Percentiles rank a stretch among this genome's conserved stretches.
These are phyloP conservation scores for Diaporthe helianthi DNA, from an alignment of 2,329 filamentous ascomycete species.

Conservation along the genomic window DNA sequence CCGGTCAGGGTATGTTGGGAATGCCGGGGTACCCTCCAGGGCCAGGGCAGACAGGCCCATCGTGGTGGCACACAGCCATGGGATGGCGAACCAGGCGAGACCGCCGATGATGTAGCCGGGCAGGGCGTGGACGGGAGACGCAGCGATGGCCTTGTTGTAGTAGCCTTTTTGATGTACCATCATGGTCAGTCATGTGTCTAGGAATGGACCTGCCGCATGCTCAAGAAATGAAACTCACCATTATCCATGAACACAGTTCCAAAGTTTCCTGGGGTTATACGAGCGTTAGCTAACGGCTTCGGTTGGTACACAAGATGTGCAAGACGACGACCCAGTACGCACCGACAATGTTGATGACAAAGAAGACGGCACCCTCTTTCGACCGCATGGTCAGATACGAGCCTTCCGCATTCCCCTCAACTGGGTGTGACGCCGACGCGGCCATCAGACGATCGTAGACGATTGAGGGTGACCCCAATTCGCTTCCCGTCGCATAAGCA, in stretches of 20 bases:
- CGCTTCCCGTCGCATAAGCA: conserved; percentile 75
- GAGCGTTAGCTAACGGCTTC: neutral
- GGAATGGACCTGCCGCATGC: neutral
- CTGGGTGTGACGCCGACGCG: conserved; percentile 73
- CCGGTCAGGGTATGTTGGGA: conserved; percentile 75
- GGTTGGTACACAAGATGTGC: neutral
- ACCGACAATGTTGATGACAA: conserved; percentile 85
- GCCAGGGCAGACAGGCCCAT: conserved; percentile 85
- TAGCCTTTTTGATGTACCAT: conserved; percentile 51
- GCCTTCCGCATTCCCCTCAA: conserved; percentile 79
- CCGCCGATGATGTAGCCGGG: conserved; percentile 90
- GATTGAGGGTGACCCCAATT: conserved; percentile 75
- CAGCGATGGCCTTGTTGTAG: conserved; percentile 93
- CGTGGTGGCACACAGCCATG: conserved; percentile 87
- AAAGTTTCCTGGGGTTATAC: conserved; percentile 64
- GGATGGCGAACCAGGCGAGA: conserved; percentile 90
- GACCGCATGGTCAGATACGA: conserved; percentile 89
- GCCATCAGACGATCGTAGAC: conserved; percentile 81
- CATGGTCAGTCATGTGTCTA: neutral
- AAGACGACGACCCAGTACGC: neutral
- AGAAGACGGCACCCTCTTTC: conserved; percentile 83
- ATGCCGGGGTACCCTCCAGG: conserved; percentile 74
- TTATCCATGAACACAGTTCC: conserved; percentile 80
- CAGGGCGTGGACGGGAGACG: conserved; percentile 82
- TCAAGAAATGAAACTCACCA: conserved; percentile 47